A percentile compares a stretch with the other conserved stretches of the same genome.
phyloP scores from a whole-genome alignment of 805 yeast genomes.

The Millerago galiae region DNA sequence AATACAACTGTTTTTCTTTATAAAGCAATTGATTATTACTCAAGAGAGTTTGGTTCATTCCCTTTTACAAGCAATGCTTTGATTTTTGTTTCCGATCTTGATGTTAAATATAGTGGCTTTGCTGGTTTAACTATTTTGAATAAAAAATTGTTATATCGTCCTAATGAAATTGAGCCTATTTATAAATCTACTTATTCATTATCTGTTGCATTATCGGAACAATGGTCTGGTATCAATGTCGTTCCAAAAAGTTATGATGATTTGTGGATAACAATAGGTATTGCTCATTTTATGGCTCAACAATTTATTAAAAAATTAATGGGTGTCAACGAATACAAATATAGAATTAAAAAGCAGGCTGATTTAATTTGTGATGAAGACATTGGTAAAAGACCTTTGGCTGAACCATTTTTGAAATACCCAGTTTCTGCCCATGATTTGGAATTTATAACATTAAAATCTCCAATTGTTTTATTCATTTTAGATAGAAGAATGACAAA shows the following conservation, averaged over 20 bases:
- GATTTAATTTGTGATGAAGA: slow-evolving; percentile 70
- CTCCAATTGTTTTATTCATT: slow-evolving; percentile 80
- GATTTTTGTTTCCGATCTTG: slow-evolving; percentile 60
- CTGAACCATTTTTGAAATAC: slow-evolving; percentile 54
- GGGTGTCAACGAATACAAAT: slow-evolving; percentile 81
- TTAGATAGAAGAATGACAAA: slow-evolving; percentile 91
- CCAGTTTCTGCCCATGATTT: slow-evolving; percentile 63
- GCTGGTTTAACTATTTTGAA: slow-evolving; percentile 65
- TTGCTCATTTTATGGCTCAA: slow-evolving; percentile 75
- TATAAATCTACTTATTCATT: slow-evolving; percentile 61
- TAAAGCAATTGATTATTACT: slow-evolving; percentile 75
- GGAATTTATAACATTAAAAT: slow-evolving; percentile 65
- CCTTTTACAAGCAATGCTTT: slow-evolving; percentile 82
- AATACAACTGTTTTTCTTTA: slow-evolving; percentile 75
- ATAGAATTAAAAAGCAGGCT: slow-evolving; percentile 54
- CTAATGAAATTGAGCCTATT: slow-evolving; percentile 73
- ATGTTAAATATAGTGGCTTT: slow-evolving; percentile 49
- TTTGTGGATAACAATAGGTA: slow-evolving; percentile 85
- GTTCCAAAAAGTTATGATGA: slow-evolving; percentile 76
- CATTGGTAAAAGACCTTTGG: slow-evolving; percentile 76
- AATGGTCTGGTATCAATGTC: slow-evolving; percentile 91
- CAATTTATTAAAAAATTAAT: slow-evolving; percentile 63
- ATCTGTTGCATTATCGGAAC: slow-evolving; percentile 69
- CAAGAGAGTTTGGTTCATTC: slow-evolving; percentile 86
- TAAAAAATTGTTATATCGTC: slow-evolving; percentile 61